phyloP scores from a whole-genome alignment of 352 stramenopile species.

The Lagenidium giganteum region DNA sequence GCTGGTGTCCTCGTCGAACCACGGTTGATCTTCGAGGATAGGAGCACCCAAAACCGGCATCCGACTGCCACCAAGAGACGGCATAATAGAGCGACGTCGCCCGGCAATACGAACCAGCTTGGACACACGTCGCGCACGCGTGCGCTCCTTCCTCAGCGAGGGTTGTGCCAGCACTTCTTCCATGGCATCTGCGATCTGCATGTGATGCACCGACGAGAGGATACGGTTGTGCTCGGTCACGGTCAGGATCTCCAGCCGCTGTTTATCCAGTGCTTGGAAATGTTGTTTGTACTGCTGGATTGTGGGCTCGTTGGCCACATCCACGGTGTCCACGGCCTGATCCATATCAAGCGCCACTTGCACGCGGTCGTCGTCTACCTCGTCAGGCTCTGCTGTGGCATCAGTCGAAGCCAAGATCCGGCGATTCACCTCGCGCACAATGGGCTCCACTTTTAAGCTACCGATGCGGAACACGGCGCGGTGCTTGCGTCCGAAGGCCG shows the following conservation, averaged over 20 bases:
- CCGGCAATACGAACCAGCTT: constrained; percentile 51
- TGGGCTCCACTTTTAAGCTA: constrained; percentile 55
- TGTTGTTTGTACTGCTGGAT: constrained; percentile 45
- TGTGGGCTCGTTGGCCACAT: constrained; percentile 16
- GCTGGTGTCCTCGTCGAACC: constrained; percentile 47
- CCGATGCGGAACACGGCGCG: constrained; percentile 39
- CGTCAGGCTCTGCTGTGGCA: constrained; percentile 5
- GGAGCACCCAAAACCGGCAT: too few relatives aligned
- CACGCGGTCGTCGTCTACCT: background rate
- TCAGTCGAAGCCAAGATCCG: constrained; percentile 1
- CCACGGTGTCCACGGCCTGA: constrained; percentile 7
- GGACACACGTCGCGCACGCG: constrained; percentile 51
- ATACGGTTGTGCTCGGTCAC: constrained; percentile 50
- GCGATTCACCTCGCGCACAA: constrained; percentile 40
- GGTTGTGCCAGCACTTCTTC: constrained; percentile 60
- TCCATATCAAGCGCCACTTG: constrained; percentile 2
- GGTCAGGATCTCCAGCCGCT: constrained; percentile 61
- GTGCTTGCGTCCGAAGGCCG: too few relatives aligned
- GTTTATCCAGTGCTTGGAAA: constrained; percentile 40
- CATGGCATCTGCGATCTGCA: constrained; percentile 71
- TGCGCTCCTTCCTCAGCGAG: constrained; percentile 54
- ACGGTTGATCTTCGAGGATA: constrained; percentile 48
- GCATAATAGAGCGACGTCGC: constrained; percentile 38
- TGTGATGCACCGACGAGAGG: constrained; percentile 56
- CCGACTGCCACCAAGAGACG: too few relatives aligned